Percentiles rank a stretch among this genome's conserved stretches.
Evolutionary conservation across 768 basidiomycete species (phyloP).

Genomic region (Naematelia aurantialba): DNA sequence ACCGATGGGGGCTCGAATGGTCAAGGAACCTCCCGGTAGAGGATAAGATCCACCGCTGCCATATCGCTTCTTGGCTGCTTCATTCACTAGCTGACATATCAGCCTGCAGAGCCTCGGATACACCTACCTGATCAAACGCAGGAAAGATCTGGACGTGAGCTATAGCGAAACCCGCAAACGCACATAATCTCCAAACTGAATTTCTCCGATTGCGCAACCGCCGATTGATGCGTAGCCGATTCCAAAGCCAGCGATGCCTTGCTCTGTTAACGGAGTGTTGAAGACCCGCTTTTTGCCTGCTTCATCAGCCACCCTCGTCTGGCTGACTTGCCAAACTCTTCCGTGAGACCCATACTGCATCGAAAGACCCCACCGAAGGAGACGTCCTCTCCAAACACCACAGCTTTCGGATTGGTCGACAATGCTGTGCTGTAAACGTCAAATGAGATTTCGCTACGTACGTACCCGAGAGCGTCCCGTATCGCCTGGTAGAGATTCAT

Average conservation of each 20-base stretch:
- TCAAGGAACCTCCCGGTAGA: conserved; percentile 58
- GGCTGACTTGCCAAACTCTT: conserved; percentile 75
- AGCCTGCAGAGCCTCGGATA: neutral
- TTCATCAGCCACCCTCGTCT: conserved; percentile 3
- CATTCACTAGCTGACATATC: conserved; percentile 71
- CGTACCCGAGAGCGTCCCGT: conserved; percentile 79
- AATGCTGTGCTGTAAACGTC: conserved; percentile 65
- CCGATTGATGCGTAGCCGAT: conserved; percentile 90
- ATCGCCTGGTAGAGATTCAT: conserved; percentile 95
- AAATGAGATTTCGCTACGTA: neutral
- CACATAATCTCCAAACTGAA: conserved; percentile 55
- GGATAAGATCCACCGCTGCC: conserved; percentile 67
- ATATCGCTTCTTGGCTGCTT: conserved; percentile 89
- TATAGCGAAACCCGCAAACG: neutral
- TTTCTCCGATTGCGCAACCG: conserved; percentile 89
- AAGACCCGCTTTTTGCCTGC: conserved; percentile 86
- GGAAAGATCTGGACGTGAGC: conserved; percentile 65
- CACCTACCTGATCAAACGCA: conserved; percentile 80
- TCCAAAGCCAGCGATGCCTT: conserved; percentile 88
- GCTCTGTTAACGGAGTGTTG: conserved; percentile 72
- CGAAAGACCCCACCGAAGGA: conserved; percentile 93
- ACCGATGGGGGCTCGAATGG: conserved; percentile 82
- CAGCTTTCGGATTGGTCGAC: conserved; percentile 75
- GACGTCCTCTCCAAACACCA: conserved; percentile 84
- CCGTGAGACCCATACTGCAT: conserved; percentile 88